Conservation (phyloP, 306 rosid genomes). For the Pterocarpus santalinus region DNA sequence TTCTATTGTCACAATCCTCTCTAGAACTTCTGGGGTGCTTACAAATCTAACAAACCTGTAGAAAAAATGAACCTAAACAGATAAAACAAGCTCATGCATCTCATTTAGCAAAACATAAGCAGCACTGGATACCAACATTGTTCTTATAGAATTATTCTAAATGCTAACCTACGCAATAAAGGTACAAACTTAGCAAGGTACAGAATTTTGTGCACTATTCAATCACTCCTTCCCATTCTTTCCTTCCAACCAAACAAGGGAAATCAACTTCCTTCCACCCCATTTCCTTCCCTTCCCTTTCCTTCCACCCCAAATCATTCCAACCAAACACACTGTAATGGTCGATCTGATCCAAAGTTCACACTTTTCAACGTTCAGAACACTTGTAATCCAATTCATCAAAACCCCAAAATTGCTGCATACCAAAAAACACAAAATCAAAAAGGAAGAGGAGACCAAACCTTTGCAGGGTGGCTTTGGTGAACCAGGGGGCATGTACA, state of each 20-base stretch:
- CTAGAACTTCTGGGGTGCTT: slow-evolving; percentile 91
- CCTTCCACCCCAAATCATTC: too few relatives aligned
- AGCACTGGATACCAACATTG: slow-evolving; percentile 2
- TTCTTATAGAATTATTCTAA: not conserved
- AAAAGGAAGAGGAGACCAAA: not conserved
- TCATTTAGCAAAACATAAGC: not conserved
- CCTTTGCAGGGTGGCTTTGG: slow-evolving; percentile 97
- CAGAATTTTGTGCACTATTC: too few relatives aligned
- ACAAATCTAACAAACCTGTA: slow-evolving; percentile 93
- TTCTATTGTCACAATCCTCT: slow-evolving; percentile 94
- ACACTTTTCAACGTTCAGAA: slow-evolving; percentile 34
- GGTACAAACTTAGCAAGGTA: slow-evolving; percentile 3
- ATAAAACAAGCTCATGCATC: not conserved
- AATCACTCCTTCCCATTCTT: not conserved
- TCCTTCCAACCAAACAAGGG: too few relatives aligned
- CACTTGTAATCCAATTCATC: slow-evolving; percentile 25
- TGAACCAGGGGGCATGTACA: slow-evolving; percentile 81
- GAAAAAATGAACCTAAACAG: slow-evolving; percentile 42
- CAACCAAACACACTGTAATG: not conserved
- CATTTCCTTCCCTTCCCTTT: too few relatives aligned
- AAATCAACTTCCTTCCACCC: too few relatives aligned
- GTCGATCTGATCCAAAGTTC: slow-evolving; percentile 31
- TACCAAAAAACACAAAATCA: slow-evolving; percentile 23
- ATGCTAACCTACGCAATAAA: slow-evolving; percentile 3
- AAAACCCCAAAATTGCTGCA: slow-evolving; percentile 12